Evolutionary conservation across 1,284 basidiomycete species (phyloP).

Genomic region (Apiotrichum montevideense): DNA sequence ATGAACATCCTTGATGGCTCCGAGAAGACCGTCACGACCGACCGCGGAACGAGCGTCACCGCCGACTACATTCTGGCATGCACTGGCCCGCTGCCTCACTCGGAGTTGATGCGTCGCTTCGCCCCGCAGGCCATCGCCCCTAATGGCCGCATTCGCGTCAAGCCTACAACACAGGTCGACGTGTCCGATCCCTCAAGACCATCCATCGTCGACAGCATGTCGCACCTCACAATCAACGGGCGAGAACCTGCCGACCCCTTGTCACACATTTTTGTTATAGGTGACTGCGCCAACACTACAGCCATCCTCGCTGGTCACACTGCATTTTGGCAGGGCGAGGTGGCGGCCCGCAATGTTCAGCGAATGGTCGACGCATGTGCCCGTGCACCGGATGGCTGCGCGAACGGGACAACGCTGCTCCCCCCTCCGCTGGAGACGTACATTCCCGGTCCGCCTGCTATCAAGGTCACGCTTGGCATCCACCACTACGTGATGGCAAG

Average conservation of each 20-base stretch:
- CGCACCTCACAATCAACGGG: too few relatives aligned
- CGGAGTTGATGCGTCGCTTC: constrained; percentile 53
- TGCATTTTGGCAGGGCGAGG: constrained; percentile 56
- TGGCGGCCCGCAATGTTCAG: constrained; percentile 46
- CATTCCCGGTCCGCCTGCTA: constrained; percentile 55
- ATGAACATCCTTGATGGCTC: constrained; percentile 30
- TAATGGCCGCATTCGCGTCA: constrained; percentile 52
- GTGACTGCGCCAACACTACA: constrained; percentile 47
- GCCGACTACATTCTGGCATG: constrained; percentile 67
- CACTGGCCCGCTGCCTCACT: constrained; percentile 69
- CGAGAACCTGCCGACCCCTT: neutral
- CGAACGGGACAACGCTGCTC: constrained; percentile 31
- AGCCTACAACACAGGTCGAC: constrained; percentile 55
- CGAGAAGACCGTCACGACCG: constrained; percentile 52
- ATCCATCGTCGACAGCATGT: constrained; percentile 10
- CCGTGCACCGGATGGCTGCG: too few relatives aligned
- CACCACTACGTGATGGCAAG: constrained; percentile 51
- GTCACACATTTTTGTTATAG: constrained; percentile 45
- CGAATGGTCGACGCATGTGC: constrained; percentile 26
- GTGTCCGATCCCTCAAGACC: constrained; percentile 14
- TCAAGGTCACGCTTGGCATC: constrained; percentile 65
- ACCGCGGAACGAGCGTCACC: constrained; percentile 56
- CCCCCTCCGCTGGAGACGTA: constrained; percentile 53
- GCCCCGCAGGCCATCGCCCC: constrained; percentile 53
- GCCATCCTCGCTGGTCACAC: constrained; percentile 60